A percentile compares a stretch with the other conserved stretches of the same genome.
Conservation (phyloP, 352 stramenopile species). For the Peronospora farinosa region DNA sequence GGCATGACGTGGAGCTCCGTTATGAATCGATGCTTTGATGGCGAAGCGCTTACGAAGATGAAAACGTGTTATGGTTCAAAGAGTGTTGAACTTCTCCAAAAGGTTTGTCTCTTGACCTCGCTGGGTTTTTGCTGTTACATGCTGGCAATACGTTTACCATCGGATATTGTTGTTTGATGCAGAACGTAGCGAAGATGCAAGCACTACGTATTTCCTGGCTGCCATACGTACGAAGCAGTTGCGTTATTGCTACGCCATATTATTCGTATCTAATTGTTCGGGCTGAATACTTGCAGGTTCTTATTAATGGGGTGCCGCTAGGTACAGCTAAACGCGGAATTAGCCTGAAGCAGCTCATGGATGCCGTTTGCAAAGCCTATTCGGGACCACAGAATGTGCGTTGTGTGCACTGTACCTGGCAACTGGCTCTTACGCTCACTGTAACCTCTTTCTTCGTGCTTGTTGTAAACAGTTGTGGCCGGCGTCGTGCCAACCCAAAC, state of each 20-base stretch:
- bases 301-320: constrained; percentile 50
- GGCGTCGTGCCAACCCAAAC: constrained; percentile 54
- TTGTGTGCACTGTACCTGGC: not conserved
- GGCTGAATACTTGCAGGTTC: constrained; percentile 27
- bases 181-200: constrained; percentile 47
- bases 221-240: constrained; percentile 50
- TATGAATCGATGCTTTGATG: constrained; percentile 57
- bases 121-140: not conserved
- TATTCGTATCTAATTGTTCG: not conserved
- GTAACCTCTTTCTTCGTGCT: not conserved
- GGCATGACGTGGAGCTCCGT: constrained; percentile 60
- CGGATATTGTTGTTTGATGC: constrained; percentile 8
- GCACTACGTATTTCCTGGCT: constrained; percentile 57
- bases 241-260: constrained; percentile 1
- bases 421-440: not conserved
- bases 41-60: constrained; percentile 42
- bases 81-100: constrained; percentile 46
- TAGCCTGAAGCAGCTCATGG: constrained; percentile 52
- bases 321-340: constrained; percentile 61
- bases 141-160: constrained; percentile 2
- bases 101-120: constrained; percentile 23
- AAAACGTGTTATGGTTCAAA: constrained; percentile 59
- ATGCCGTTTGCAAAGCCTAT: constrained; percentile 67
- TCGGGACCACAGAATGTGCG: constrained; percentile 40
- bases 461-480: constrained; percentile 30